phyloP scores from a whole-genome alignment of 2,329 filamentous ascomycete species.

The Magnaporthiopsis poae region DNA sequence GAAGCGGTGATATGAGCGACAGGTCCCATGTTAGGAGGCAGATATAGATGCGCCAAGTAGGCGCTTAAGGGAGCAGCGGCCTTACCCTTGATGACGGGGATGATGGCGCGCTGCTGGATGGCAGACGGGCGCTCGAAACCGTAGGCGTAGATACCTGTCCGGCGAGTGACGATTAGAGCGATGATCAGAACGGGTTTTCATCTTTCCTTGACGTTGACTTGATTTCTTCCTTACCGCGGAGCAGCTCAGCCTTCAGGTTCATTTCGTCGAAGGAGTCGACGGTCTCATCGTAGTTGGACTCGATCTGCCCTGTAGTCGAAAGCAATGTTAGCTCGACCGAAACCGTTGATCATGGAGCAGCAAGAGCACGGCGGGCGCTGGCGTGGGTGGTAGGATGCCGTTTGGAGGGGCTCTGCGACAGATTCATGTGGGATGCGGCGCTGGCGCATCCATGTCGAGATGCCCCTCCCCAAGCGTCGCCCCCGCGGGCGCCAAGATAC shows the following conservation, averaged over 20 bases:
- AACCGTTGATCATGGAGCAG: not conserved
- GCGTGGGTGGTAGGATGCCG: not conserved
- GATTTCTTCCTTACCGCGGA: slow-evolving; percentile 58
- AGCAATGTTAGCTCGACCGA: slow-evolving; percentile 9
- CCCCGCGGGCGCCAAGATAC: not conserved
- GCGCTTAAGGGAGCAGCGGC: not conserved
- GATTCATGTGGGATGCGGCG: not conserved
- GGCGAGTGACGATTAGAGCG: slow-evolving; percentile 9
- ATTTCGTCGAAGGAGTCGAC: slow-evolving; percentile 99
- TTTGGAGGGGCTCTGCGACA: not conserved
- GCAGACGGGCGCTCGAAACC: slow-evolving; percentile 99
- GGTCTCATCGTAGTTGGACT: slow-evolving; percentile 99
- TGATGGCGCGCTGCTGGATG: slow-evolving; percentile 99
- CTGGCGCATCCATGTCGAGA: not conserved
- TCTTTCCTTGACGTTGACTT: not conserved
- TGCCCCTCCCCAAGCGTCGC: not conserved
- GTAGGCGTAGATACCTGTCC: slow-evolving; percentile 85
- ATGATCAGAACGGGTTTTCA: not conserved
- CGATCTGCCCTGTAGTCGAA: slow-evolving; percentile 72
- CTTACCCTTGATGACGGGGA: slow-evolving; percentile 98
- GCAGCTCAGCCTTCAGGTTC: slow-evolving; percentile 92
- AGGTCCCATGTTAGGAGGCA: not conserved
- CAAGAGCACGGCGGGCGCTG: not conserved
- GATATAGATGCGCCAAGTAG: not conserved
- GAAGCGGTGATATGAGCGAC: slow-evolving; percentile 7